phyloP scores from a whole-genome alignment of 768 basidiomycete species.

The Cystobasidium tubakii region DNA sequence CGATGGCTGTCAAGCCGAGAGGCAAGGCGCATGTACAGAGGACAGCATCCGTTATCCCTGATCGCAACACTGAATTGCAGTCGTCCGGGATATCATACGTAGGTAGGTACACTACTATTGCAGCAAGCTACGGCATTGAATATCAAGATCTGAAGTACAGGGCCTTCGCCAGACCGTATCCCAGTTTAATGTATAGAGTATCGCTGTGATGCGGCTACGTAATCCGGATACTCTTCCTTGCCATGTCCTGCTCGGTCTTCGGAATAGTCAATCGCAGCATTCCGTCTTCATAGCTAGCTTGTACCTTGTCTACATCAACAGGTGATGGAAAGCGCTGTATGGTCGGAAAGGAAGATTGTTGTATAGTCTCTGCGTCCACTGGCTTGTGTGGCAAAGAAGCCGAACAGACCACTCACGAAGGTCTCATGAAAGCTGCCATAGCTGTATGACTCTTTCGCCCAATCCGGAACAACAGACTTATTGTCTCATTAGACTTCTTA shows the following conservation, averaged over 20 bases:
- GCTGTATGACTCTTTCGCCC: slow-evolving; percentile 7
- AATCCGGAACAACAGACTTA: not conserved
- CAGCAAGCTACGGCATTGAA: no score
- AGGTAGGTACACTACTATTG: no score
- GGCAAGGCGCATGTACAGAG: not conserved
- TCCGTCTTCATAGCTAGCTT: slow-evolving; percentile 25
- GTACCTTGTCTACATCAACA: slow-evolving; percentile 26
- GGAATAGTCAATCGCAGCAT: slow-evolving; percentile 24
- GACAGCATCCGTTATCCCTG: not conserved
- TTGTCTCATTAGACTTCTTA: not conserved
- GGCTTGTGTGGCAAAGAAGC: not conserved
- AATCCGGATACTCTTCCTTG: not conserved
- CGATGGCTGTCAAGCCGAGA: not conserved
- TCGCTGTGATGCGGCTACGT: not conserved
- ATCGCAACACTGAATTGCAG: no score
- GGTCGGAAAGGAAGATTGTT: not conserved
- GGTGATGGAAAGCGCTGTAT: slow-evolving; percentile 15
- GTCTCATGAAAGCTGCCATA: slow-evolving; percentile 14
- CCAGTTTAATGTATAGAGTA: no score
- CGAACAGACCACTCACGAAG: slow-evolving; percentile 11
- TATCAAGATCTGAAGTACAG: no score
- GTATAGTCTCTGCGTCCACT: not conserved
- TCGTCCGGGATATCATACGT: no score
- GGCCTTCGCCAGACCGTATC: no score
- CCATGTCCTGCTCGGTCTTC: slow-evolving; percentile 4